phyloP scores from a whole-genome alignment of 768 basidiomycete genomes.

The Trametes cinnabarina region DNA sequence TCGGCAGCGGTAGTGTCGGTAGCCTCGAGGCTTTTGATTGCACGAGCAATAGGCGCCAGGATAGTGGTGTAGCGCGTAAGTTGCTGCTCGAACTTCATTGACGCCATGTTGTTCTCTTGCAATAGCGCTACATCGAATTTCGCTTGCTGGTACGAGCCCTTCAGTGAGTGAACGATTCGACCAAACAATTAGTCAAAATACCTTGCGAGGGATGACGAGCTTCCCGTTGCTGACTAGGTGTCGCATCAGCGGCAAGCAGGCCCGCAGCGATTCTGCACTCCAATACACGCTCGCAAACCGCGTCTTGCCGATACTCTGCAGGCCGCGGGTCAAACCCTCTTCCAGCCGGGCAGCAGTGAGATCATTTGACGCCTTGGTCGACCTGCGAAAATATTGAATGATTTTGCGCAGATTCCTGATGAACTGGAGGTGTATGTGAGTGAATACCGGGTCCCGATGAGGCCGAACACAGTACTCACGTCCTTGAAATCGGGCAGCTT shows the following conservation, averaged over 20 bases:
- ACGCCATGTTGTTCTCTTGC: neutral
- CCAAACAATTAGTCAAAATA: neutral
- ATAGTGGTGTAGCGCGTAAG: neutral
- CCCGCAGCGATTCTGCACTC: neutral
- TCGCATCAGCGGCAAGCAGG: neutral
- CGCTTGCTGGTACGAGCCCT: neutral
- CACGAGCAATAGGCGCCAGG: neutral
- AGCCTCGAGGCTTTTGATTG: constrained; percentile 5
- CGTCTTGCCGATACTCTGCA: neutral
- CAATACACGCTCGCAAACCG: neutral
- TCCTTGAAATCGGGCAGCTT: constrained; percentile 1
- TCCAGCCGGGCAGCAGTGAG: neutral
- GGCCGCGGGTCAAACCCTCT: neutral
- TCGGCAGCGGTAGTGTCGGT: constrained; percentile 3
- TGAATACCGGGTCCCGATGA: neutral
- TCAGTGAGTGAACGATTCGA: neutral
- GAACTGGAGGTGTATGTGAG: neutral
- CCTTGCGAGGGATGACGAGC: neutral
- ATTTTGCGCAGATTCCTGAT: neutral
- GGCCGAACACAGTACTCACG: neutral
- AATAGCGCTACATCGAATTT: neutral
- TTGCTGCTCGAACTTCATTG: constrained; percentile 1
- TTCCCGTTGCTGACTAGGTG: neutral
- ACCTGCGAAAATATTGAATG: neutral
- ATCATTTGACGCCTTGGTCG: neutral